Percentiles rank a stretch among this genome's conserved stretches.
These are phyloP conservation scores for Eimeria nieschulzi DNA, from an alignment of 169 alveolate species.

Conservation along the genomic window DNA sequence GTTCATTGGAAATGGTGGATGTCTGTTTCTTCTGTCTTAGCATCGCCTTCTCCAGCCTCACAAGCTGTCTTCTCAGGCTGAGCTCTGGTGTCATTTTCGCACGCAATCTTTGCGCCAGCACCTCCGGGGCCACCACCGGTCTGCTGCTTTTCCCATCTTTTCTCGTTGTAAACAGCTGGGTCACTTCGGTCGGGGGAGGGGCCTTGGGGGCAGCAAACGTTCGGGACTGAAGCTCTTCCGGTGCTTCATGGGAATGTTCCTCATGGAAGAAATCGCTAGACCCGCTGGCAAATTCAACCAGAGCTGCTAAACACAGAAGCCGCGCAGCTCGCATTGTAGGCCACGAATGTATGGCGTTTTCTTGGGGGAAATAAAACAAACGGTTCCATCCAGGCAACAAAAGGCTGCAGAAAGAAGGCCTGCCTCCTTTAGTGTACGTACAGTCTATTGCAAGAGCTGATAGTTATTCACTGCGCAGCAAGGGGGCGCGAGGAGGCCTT, in stretches of 20 bases:
- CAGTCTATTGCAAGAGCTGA: too few species aligned
- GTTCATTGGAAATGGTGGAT: neutral
- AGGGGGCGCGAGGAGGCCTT: too few species aligned
- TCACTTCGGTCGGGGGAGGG: constrained; percentile 36
- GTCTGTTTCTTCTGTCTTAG: neutral
- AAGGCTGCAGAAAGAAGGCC: too few species aligned
- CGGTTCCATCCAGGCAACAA: too few species aligned
- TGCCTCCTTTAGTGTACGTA: too few species aligned
- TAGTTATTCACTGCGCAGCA: too few species aligned
- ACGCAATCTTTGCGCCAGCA: neutral
- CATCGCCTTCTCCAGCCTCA: neutral
- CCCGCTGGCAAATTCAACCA: too few species aligned
- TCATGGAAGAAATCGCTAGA: too few species aligned
- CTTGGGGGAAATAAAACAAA: too few species aligned
- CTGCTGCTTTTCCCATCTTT: neutral
- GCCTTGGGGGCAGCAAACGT: constrained; percentile 28
- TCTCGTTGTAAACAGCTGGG: neutral
- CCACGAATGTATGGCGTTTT: too few species aligned
- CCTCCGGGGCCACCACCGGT: neutral
- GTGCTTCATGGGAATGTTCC: neutral
- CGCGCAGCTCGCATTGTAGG: too few species aligned
- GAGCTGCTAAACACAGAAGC: too few species aligned
- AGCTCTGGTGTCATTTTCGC: neutral
- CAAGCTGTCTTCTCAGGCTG: neutral
- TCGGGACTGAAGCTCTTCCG: neutral